Conservation (phyloP, 1,139 yeast species). For the Yamadazyma friedrichii region DNA sequence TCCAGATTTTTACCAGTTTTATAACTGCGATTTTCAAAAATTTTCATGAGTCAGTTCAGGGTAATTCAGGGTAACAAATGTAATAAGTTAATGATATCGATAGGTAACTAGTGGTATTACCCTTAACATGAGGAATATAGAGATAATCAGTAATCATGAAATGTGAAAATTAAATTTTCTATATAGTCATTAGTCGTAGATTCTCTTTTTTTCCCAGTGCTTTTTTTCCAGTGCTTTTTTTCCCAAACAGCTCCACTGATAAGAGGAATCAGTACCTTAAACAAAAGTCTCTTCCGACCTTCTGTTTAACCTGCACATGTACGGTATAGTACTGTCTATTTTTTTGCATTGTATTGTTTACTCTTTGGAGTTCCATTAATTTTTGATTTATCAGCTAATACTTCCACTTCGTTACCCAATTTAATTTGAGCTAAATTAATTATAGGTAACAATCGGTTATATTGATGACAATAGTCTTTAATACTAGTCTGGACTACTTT, state of each 20-base stretch:
- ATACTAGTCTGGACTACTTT: constrained; percentile 38
- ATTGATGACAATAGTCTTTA: constrained; percentile 42
- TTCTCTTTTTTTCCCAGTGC: too few species aligned
- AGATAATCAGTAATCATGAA: background rate
- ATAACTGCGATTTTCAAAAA: constrained; percentile 2
- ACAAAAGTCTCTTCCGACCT: too few species aligned
- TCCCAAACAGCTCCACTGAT: too few species aligned
- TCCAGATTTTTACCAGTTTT: background rate
- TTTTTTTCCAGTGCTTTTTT: background rate
- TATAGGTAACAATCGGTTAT: constrained; percentile 47
- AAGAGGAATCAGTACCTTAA: too few species aligned
- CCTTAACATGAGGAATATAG: background rate
- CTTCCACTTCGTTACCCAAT: constrained; percentile 46
- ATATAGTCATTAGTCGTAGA: constrained; percentile 1
- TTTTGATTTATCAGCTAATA: constrained; percentile 7
- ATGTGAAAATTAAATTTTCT: background rate
- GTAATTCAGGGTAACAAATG: constrained; percentile 18
- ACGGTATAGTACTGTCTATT: too few species aligned
- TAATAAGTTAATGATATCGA: background rate
- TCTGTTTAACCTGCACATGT: too few species aligned
- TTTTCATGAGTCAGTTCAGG: constrained; percentile 34
- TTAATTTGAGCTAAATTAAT: constrained; percentile 51
- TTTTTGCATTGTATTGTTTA: constrained; percentile 4
- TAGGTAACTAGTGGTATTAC: background rate
- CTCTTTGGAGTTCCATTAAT: constrained; percentile 6